Percentiles rank a stretch among this genome's conserved stretches.
Conservation (phyloP, 768 basidiomycete species). For the Panaeolus papilionaceus region DNA sequence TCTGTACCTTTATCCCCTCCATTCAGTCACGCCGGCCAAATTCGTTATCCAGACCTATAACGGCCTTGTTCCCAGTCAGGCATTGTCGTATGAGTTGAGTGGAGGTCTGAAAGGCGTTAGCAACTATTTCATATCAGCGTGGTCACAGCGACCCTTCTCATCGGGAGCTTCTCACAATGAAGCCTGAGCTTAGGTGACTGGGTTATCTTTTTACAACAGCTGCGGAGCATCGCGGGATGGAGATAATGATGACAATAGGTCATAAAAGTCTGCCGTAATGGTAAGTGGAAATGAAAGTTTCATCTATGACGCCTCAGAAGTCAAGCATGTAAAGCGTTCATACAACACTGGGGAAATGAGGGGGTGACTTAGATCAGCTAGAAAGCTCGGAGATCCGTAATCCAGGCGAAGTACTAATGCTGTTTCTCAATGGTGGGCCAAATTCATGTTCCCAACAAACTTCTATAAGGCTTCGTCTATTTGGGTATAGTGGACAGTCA, state of each 20-base stretch:
- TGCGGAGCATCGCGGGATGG: conserved; percentile 11
- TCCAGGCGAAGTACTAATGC: background rate
- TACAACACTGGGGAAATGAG: background rate
- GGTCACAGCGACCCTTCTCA: background rate
- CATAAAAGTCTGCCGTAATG: background rate
- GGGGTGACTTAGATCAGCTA: background rate
- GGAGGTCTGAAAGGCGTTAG: conserved; percentile 2
- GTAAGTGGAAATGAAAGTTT: conserved; percentile 6
- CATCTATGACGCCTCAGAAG: background rate
- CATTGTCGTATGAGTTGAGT: background rate
- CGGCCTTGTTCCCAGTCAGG: background rate
- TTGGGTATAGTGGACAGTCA: background rate
- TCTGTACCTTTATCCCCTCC: background rate
- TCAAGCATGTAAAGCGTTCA: background rate
- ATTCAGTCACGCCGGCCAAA: background rate
- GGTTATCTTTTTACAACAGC: background rate
- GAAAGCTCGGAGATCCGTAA: conserved; percentile 1
- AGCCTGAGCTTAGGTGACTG: background rate
- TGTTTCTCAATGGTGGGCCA: background rate
- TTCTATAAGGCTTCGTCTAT: background rate
- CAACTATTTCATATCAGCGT: background rate
- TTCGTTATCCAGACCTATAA: background rate
- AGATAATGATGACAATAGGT: conserved; percentile 9
- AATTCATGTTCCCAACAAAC: background rate
- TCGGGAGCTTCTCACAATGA: background rate